Conservation (phyloP, 2,329 filamentous ascomycete genomes). For the Trichoderma afroharzianum region DNA sequence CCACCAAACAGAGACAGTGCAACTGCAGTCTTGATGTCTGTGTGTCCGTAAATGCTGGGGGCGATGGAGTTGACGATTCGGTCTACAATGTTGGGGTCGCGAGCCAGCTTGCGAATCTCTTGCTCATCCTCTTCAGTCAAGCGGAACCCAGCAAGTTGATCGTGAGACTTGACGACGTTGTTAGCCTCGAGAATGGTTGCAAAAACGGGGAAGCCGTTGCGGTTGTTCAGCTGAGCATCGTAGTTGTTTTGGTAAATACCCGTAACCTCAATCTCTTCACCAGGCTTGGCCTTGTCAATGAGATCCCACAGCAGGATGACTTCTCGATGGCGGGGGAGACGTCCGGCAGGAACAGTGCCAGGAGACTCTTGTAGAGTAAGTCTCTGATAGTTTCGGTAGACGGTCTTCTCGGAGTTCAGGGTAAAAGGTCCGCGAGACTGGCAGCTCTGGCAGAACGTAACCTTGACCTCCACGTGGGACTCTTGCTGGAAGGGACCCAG, state of each 20-base stretch:
- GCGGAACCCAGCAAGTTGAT: slow-evolving; percentile 94
- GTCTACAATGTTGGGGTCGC: slow-evolving; percentile 87
- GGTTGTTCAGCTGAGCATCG: slow-evolving; percentile 95
- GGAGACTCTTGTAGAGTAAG: slow-evolving; percentile 95
- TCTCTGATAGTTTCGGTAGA: slow-evolving; percentile 98
- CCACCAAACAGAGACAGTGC: slow-evolving; percentile 93
- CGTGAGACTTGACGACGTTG: slow-evolving; percentile 93
- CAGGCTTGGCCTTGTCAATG: slow-evolving; percentile 94
- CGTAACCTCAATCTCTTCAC: slow-evolving; percentile 95
- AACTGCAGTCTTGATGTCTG: slow-evolving; percentile 94
- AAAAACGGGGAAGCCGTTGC: slow-evolving; percentile 97
- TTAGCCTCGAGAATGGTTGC: slow-evolving; percentile 97
- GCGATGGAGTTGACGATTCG: slow-evolving; percentile 92
- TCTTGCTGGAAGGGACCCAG: slow-evolving; percentile 97
- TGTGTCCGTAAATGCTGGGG: slow-evolving; percentile 95
- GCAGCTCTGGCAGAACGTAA: slow-evolving; percentile 94
- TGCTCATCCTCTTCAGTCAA: slow-evolving; percentile 94
- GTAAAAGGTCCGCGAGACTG: slow-evolving; percentile 94
- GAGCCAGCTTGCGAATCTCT: slow-evolving; percentile 79
- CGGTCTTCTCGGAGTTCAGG: slow-evolving; percentile 93
- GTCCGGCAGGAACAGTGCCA: slow-evolving; percentile 92
- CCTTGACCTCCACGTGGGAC: slow-evolving; percentile 92
- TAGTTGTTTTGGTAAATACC: slow-evolving; percentile 98
- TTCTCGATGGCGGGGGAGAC: slow-evolving; percentile 87
- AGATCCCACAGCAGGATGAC: slow-evolving; percentile 96